Percentiles rank a stretch among this genome's conserved stretches.
These are phyloP conservation scores for Coniophora puteana DNA, from an alignment of 1,284 basidiomycete genomes.

Conservation along the genomic window DNA sequence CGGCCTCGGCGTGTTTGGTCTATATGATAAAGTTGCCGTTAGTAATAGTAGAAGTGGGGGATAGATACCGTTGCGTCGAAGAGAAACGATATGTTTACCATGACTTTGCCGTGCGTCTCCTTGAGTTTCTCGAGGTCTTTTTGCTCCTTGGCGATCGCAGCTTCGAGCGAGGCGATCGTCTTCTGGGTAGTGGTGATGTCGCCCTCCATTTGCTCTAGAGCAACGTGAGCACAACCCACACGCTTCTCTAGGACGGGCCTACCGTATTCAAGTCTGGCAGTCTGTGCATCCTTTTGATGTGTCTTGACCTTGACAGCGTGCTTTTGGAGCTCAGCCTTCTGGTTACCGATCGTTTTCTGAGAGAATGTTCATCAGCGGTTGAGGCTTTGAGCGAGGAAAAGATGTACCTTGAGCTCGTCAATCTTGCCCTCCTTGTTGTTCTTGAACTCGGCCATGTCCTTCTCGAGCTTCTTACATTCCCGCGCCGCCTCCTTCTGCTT, in stretches of 20 bases:
- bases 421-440: conserved; percentile 98
- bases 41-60: conserved; percentile 2
- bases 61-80: not conserved
- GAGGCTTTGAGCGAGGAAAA: not conserved
- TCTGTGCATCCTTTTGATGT: conserved; percentile 87
- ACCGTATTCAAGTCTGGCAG: conserved; percentile 85
- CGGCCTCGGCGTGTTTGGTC: conserved; percentile 60
- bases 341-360: conserved; percentile 74
- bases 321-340: conserved; percentile 81
- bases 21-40: conserved; percentile 28
- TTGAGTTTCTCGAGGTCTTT: conserved; percentile 64
- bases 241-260: conserved; percentile 24
- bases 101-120: conserved; percentile 46
- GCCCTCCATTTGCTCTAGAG: conserved; percentile 75
- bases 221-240: not conserved
- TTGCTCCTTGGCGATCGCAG: conserved; percentile 55
- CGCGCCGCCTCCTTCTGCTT: conserved; percentile 75
- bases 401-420: conserved; percentile 83
- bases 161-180: conserved; percentile 59
- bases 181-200: conserved; percentile 68
- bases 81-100: conserved; percentile 37
- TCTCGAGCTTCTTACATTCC: conserved; percentile 86
- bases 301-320: conserved; percentile 80
- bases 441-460: conserved; percentile 98
- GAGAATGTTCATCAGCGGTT: conserved; percentile 9